Base-by-base conservation (phyloP, 805 yeast species). In the Zygotorulaspora florentina region DNA sequence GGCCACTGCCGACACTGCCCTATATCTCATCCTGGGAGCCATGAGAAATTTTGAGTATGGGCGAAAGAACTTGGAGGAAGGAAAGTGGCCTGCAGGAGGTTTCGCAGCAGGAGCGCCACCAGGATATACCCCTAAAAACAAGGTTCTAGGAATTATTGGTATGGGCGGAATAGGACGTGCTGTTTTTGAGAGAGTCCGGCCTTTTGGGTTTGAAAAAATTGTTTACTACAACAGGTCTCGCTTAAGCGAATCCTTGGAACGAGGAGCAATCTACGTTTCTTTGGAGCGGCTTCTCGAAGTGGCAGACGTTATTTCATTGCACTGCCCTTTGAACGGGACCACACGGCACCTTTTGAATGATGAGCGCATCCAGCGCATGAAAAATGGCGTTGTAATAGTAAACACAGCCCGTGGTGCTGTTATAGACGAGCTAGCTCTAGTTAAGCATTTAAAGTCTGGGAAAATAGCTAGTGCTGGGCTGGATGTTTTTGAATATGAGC, bases 141-240 rank as follows among this genome's bases (percentile, higher is more conserved):
- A 82, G 59, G 72, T 72, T 18, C 79, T 86, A 18, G 95, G 95
- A 34, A 82, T 86, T 50, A 70, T 83, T 47, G 95, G 95, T n/a
- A 75, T 86, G 79, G 95, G 95, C 13, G 93, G 91, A 17, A 85
- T 86, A 65, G 95, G 95, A 39, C 77, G 89, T 47, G 85, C 85
- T 27, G 80, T 86, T 44, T 71, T 86, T 47, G 80, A 80, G 54
- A 74, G 89, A 52, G 72, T 83, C 49, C 64, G 64, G 52, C 87
- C 88, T 6, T 85, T 86, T 64, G 91, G 89, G 5, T 84, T 85
- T 64, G 68, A 64, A 27, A 79, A 79, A 56, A 76, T 82, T 50
- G 61, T 81, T 27, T 86, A 86, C 67, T 74, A 87, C 66, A 86
- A 86, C 69, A 75, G 95, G 52, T 66, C 65, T 39, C 66, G 72